phyloP scores from a whole-genome alignment of 2,329 filamentous ascomycete species.

The Scedosporium boydii region DNA sequence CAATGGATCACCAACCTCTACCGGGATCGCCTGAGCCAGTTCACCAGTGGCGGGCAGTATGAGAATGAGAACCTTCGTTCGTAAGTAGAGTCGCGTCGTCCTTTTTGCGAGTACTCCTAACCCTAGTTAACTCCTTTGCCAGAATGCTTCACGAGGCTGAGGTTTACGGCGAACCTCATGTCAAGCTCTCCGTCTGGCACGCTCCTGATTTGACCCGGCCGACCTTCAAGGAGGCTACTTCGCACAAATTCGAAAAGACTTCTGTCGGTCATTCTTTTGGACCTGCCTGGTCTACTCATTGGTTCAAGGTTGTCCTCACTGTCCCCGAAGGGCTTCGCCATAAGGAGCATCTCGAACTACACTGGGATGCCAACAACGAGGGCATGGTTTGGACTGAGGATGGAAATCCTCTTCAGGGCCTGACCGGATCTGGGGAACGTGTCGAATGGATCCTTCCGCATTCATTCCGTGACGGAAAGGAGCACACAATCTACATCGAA shows the following conservation, averaged over 20 bases:
- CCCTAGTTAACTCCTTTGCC: background rate
- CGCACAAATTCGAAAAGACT: slow-evolving; percentile 65
- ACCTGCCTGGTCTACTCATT: slow-evolving; percentile 95
- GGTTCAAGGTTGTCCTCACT: slow-evolving; percentile 79
- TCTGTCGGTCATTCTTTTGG: slow-evolving; percentile 73
- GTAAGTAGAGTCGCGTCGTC: slow-evolving; percentile 31
- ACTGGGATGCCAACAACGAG: slow-evolving; percentile 94
- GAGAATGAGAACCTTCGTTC: slow-evolving; percentile 62
- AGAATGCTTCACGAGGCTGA: slow-evolving; percentile 65
- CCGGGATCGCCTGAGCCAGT: slow-evolving; percentile 70
- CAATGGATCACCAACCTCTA: slow-evolving; percentile 82
- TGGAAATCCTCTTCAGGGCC: slow-evolving; percentile 80
- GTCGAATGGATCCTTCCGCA: slow-evolving; percentile 86
- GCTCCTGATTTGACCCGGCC: slow-evolving; percentile 72
- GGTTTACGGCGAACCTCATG: slow-evolving; percentile 59
- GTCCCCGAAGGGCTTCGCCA: slow-evolving; percentile 63
- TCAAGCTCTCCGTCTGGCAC: slow-evolving; percentile 80
- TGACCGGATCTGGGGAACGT: slow-evolving; percentile 83
- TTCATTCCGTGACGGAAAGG: slow-evolving; percentile 70
- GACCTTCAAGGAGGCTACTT: slow-evolving; percentile 74
- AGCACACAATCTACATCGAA: slow-evolving; percentile 89
- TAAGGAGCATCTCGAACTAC: slow-evolving; percentile 81
- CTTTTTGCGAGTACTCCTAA: background rate
- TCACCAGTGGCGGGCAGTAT: slow-evolving; percentile 73
- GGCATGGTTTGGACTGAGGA: slow-evolving; percentile 89